A percentile compares a stretch with the other conserved stretches of the same genome.
These are phyloP conservation scores for Phoma sp. DNA, from an alignment of 2,329 filamentous ascomycete genomes.

Conservation along the genomic window DNA sequence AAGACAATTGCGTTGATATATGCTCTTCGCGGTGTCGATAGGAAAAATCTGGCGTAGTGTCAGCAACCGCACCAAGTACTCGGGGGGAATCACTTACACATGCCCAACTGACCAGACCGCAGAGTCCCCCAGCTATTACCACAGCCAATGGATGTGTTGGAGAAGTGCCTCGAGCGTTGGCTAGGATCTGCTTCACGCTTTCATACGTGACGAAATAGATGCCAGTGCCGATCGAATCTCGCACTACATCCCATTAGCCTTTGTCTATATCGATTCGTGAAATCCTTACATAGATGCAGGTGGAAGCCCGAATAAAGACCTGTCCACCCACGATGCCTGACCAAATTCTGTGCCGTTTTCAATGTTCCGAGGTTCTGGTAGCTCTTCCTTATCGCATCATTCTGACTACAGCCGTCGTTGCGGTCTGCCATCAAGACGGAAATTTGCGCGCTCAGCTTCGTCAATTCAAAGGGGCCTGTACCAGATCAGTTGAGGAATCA, in stretches of 20 bases:
- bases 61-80: not conserved
- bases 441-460: conserved; percentile 86
- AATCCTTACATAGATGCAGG: conserved; percentile 72
- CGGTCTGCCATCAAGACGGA: conserved; percentile 75
- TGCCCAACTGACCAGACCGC: conserved; percentile 84
- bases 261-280: not conserved
- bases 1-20: conserved; percentile 82
- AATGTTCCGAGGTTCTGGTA: conserved; percentile 81
- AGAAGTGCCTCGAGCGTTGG: conserved; percentile 73
- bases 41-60: conserved; percentile 55
- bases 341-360: conserved; percentile 76
- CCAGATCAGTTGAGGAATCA: conserved; percentile 15
- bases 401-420: conserved; percentile 53
- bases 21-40: conserved; percentile 83
- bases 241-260: conserved; percentile 59
- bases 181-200: conserved; percentile 80
- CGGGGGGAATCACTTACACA: conserved; percentile 61
- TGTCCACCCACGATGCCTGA: conserved; percentile 72
- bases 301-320: conserved; percentile 83
- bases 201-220: conserved; percentile 93
- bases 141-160: conserved; percentile 82
- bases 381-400: conserved; percentile 55
- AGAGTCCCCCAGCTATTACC: conserved; percentile 77
- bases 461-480: conserved; percentile 80
- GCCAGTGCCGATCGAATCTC: conserved; percentile 81